phyloP scores from a whole-genome alignment of 768 basidiomycete species.

The Russula sp. region DNA sequence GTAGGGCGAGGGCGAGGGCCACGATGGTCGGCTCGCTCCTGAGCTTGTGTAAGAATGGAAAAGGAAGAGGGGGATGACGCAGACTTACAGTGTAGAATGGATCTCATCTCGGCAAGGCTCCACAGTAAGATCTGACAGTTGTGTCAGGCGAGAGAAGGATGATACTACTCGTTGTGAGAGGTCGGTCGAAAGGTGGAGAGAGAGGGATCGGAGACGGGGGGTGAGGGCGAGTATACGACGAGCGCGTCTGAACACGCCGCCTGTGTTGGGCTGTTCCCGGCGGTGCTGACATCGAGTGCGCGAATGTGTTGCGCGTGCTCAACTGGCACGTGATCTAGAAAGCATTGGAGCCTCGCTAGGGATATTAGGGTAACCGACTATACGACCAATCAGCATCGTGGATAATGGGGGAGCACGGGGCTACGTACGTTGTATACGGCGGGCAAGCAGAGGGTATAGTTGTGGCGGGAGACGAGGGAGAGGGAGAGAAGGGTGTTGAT shows the following conservation, averaged over 20 bases:
- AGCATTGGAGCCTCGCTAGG: slow-evolving; percentile 24
- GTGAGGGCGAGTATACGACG: slow-evolving; percentile 13
- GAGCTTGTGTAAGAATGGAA: slow-evolving; percentile 4
- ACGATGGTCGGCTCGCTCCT: slow-evolving; percentile 28
- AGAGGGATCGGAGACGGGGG: slow-evolving; percentile 23
- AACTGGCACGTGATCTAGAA: slow-evolving; percentile 26
- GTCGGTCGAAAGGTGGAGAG: slow-evolving; percentile 27
- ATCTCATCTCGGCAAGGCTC: slow-evolving; percentile 24
- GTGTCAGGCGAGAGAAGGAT: slow-evolving; percentile 17
- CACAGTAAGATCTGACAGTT: slow-evolving; percentile 24
- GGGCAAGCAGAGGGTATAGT: slow-evolving; percentile 22
- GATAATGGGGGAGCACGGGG: not conserved
- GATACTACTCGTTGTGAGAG: slow-evolving; percentile 20
- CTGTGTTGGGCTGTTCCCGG: not conserved
- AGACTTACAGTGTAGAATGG: slow-evolving; percentile 20
- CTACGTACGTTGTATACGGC: slow-evolving; percentile 26
- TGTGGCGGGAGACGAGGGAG: slow-evolving; percentile 14
- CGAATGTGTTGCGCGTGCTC: slow-evolving; percentile 26
- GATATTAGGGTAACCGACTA: slow-evolving; percentile 25
- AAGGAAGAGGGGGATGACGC: slow-evolving; percentile 7
- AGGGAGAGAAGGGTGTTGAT: slow-evolving; percentile 23
- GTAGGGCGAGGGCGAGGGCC: slow-evolving; percentile 26
- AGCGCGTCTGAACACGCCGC: slow-evolving; percentile 22
- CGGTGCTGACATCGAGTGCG: slow-evolving; percentile 25
- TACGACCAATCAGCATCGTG: not conserved